These are phyloP conservation scores for Penicillium argentinense DNA, from an alignment of 495 filamentous ascomycete genomes.

Conservation along the genomic window DNA sequence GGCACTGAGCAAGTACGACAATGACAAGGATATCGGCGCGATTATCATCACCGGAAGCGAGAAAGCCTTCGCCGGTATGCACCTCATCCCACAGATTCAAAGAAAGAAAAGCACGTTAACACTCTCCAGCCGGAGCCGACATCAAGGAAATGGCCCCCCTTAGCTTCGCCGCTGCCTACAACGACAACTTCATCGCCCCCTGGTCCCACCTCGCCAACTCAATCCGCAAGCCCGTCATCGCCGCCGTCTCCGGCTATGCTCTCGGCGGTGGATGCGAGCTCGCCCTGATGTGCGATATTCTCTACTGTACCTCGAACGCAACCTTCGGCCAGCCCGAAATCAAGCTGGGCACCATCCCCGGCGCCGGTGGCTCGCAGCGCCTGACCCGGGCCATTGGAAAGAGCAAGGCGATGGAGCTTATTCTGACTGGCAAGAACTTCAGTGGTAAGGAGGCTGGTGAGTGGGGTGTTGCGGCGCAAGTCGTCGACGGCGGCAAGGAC, in stretches of 20 bases:
- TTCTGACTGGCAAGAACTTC: conserved; percentile 84
- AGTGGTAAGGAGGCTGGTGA: conserved; percentile 75
- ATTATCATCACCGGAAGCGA: conserved; percentile 86
- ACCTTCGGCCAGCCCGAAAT: conserved; percentile 97
- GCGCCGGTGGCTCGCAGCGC: conserved; percentile 89
- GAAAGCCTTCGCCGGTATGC: conserved; percentile 76
- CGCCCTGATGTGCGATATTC: conserved; percentile 94
- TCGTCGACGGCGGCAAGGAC: conserved; percentile 74
- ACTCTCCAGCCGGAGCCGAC: conserved; percentile 74
- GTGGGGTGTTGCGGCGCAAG: conserved; percentile 86
- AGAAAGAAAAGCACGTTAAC: conserved; percentile 1
- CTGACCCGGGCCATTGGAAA: conserved; percentile 87
- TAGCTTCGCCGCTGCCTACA: conserved; percentile 83
- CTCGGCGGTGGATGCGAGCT: conserved; percentile 95
- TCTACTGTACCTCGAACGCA: conserved; percentile 81
- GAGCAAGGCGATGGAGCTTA: conserved; percentile 87
- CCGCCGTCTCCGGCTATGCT: conserved; percentile 91
- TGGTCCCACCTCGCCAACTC: conserved; percentile 81
- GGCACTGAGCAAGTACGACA: conserved; percentile 71
- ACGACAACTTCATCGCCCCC: conserved; percentile 82
- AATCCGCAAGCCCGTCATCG: conserved; percentile 89
- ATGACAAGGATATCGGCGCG: conserved; percentile 65
- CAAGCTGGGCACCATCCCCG: conserved; percentile 88
- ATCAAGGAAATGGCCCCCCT: conserved; percentile 98
- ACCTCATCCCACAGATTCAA: not conserved